Evolutionary conservation across 2,329 filamentous ascomycete species (phyloP), one percentile per base, ranked within the genome.

Genomic region (Helminthosporium solani): DNA sequence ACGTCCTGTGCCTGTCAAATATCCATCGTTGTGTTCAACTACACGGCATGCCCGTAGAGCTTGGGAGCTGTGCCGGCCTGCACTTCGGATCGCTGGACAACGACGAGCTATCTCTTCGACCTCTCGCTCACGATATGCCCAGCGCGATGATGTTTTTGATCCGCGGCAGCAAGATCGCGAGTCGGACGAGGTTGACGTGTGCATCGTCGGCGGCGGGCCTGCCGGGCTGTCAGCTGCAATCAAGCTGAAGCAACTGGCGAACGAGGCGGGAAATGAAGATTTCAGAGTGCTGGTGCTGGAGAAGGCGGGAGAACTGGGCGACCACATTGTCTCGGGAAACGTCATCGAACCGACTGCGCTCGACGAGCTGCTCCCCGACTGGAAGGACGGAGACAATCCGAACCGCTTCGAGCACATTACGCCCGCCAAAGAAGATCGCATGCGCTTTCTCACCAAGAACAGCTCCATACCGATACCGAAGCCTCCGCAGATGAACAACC

Each of bases 401-500:
- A 86, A 85, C 57, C 84, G 89, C 53, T 99, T 97, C 75, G 83
- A 90, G 71, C 79, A 89, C 71, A 88, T 86, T 47, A 99, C 94
- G 1, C 86, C 90, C 16, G 92, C 90, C 3, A 86, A 82, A 53
- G 76, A 76, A 40, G 94, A 99, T 64, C 86, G 84, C 73, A 96
- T 99, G 92, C 86, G 89, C 58, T 96, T 96, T 73, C 79, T 99
- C 50, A 97, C 92, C 37, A 87, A 91, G 75, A 87, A 78, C 43
- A 77, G 78, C 51, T 77, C 90, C 0, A 83, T 95, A 46, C 89
- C 90, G 5, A 77, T 97, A 42, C 94, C 92, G 1, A 84, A 86
- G 11, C 94, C 94, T 35, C 94, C 94, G 25, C 94, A 97, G 75
- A 99, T 99, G 94, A 84, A 91, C 76, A 99, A 99, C 70, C 83